Conservation (phyloP, 805 yeast species). For the Kodamaea leandrae region DNA sequence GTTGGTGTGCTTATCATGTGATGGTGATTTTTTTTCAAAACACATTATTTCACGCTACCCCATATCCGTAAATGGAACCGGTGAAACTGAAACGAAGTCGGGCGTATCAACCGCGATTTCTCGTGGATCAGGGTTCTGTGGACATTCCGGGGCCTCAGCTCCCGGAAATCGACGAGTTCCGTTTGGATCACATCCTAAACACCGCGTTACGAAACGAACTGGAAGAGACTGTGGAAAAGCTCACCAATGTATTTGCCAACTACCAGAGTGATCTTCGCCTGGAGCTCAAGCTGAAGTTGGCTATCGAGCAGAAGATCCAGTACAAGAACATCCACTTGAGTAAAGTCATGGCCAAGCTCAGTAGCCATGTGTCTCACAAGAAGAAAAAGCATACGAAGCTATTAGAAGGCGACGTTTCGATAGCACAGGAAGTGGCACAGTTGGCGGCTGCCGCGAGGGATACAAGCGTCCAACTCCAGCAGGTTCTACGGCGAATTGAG, state of each 20-base stretch:
- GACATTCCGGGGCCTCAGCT: constrained; percentile 7
- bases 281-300: constrained; percentile 32
- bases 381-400: constrained; percentile 8
- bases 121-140: neutral
- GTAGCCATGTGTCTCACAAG: constrained; percentile 10
- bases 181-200: constrained; percentile 28
- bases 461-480: constrained; percentile 15
- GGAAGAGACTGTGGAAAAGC: constrained; percentile 26
- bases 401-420: constrained; percentile 3
- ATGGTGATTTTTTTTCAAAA: constrained; percentile 1
- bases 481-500: constrained; percentile 9
- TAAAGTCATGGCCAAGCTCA: constrained; percentile 24
- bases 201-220: constrained; percentile 26
- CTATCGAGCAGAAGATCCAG: constrained; percentile 41
- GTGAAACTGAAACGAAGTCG: constrained; percentile 5
- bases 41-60: constrained; percentile 7
- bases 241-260: constrained; percentile 26
- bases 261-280: constrained; percentile 37
- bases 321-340: constrained; percentile 37
- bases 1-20: constrained; percentile 3
- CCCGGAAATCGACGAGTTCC: constrained; percentile 32
- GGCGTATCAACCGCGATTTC: constrained; percentile 8
- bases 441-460: constrained; percentile 10
- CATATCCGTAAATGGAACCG: constrained; percentile 3
- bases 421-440: constrained; percentile 9